phyloP scores from a whole-genome alignment of 306 rosid genomes.

The Fragaria iinumae region DNA sequence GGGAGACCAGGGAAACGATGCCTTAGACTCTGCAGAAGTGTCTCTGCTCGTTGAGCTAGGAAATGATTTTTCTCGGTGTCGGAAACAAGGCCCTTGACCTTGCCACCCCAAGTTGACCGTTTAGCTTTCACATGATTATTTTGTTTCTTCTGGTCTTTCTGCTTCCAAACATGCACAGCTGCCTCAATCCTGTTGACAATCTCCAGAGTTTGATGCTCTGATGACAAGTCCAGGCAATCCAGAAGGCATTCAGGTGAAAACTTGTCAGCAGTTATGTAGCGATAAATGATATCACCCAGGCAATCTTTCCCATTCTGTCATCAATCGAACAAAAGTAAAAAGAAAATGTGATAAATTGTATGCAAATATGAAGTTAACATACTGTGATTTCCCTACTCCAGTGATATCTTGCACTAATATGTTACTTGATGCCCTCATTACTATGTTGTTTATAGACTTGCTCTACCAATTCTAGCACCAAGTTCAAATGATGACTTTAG shows the following conservation, averaged over 20 bases:
- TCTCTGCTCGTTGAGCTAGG: conserved; percentile 69
- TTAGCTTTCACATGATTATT: conserved; percentile 44
- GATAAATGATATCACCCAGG: conserved; percentile 79
- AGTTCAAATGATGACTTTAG: background rate
- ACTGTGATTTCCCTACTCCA: background rate
- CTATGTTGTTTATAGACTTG: background rate
- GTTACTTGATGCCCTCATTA: background rate
- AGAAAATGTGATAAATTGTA: background rate
- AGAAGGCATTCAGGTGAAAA: conserved; percentile 76
- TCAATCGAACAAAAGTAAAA: conserved; percentile 15
- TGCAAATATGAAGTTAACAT: background rate
- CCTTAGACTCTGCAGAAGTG: conserved; percentile 72
- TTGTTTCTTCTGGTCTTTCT: conserved; percentile 64
- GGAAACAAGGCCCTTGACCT: conserved; percentile 81
- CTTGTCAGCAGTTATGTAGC: conserved; percentile 65
- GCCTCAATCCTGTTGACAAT: conserved; percentile 87
- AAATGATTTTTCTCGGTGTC: conserved; percentile 51
- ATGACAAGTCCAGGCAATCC: conserved; percentile 84
- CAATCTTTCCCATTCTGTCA: conserved; percentile 87
- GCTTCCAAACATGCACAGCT: conserved; percentile 74
- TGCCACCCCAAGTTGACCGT: conserved; percentile 87
- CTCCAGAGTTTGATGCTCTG: conserved; percentile 84
- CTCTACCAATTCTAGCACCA: background rate
- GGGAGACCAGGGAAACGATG: conserved; percentile 86
- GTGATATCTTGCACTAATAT: background rate